These are phyloP conservation scores for Blechomonas ayalai DNA, from an alignment of 208 protist genomes.

Conservation along the genomic window DNA sequence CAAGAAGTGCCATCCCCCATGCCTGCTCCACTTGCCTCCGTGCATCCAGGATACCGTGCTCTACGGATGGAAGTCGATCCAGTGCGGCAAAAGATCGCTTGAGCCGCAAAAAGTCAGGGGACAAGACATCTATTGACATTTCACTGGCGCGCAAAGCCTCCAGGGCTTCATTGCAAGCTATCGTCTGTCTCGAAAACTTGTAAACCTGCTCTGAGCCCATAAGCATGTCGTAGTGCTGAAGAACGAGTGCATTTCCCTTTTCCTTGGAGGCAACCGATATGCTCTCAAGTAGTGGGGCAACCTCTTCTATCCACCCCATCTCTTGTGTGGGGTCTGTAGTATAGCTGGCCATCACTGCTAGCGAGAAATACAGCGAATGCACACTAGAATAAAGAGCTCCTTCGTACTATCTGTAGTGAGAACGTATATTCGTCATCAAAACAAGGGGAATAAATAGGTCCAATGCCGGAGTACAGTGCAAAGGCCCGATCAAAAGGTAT, in stretches of 20 bases:
- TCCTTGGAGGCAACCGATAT: constrained; percentile 31
- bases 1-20: constrained; percentile 52
- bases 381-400: no score
- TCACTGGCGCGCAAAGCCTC: constrained; percentile 16
- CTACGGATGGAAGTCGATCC: no score
- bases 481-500: no score
- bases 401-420: no score
- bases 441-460: no score
- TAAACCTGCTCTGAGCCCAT: constrained; percentile 28
- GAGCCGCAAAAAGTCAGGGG: constrained; percentile 28
- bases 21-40: constrained; percentile 35
- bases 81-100: no score
- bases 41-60: constrained; percentile 3
- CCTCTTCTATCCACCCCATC: constrained; percentile 9
- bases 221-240: constrained; percentile 77
- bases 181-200: constrained; percentile 14
- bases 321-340: no score
- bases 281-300: constrained; percentile 7
- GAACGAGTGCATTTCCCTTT: constrained; percentile 35
- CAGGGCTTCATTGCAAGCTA: constrained; percentile 22
- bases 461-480: no score
- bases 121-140: constrained; percentile 23
- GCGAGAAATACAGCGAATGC: no score
- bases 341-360: no score
- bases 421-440: no score